Evolutionary conservation across 345 rosid genomes (phyloP), one percentile per base, ranked within the genome.

Genomic region (Hypericum androsaemum): DNA sequence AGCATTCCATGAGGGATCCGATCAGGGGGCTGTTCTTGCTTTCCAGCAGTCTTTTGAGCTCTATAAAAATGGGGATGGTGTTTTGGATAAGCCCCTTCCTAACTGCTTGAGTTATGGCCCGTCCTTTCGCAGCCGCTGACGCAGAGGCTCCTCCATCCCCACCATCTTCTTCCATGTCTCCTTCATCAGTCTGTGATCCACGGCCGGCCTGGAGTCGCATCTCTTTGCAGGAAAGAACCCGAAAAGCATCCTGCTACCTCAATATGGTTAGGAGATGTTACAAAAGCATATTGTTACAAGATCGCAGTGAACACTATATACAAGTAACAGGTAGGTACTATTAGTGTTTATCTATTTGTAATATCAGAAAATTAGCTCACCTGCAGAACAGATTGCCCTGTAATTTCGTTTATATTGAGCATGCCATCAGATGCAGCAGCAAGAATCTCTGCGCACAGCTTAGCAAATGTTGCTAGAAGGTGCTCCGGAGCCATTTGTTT

Each of bases 401-500:
- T 74, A 56, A 52, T 49, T 58, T 90, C 95, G 7, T 80, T 80
- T 14, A 87, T 64, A 50, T 62, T 84, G 60, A 87, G 95, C 80
- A 84, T 81, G 49, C 94, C 88, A 71, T 83, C 95, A 6, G 98
- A 80, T 50, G 94, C 94, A 66, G 94, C 89, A 37, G 94, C 95
- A 49, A 92, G 96, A 65, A 92, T 74, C 73, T 92, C 96, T 7
- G 89, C 81, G 61, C 98, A 92, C 54, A 90, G 69, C 77, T 90
- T 88, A n/a, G 98, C 95, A 57, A 88, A 87, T 39, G 96, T 84
- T 39, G 96, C 98, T 64, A 90, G 63, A 36, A 87, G 83, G 66
- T 88, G 98, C 70, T 87, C 95, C 12, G 98, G 94, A 47, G 94
- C 94, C 98, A 90, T 90, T 81, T 88, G 95, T 64, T 82, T 88